Evolutionary conservation across 257 asterid species (phyloP).

Genomic region (Scutellaria baicalensis): DNA sequence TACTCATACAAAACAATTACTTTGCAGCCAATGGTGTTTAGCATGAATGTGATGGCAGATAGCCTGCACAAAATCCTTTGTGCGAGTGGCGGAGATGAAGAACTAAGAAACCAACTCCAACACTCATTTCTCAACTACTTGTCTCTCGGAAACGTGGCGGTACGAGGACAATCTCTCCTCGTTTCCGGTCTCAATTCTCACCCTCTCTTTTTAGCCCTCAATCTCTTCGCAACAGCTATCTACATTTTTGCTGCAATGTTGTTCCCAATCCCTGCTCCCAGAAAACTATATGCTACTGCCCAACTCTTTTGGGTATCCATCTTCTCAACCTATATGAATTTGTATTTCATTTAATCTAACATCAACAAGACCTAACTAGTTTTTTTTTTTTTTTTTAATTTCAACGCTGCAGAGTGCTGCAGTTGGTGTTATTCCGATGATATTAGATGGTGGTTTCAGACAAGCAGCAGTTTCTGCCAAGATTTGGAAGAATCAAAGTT

Average conservation of each 20-base stretch:
- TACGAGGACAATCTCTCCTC: neutral
- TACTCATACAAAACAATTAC: too few relatives aligned
- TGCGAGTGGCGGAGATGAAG: conserved; percentile 18
- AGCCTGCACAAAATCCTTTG: conserved; percentile 27
- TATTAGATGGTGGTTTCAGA: neutral
- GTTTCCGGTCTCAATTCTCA: conserved; percentile 27
- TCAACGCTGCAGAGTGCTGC: neutral
- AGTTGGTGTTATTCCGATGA: neutral
- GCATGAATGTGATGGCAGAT: conserved; percentile 35
- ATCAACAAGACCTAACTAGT: neutral
- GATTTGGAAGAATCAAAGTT: neutral
- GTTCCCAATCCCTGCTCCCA: conserved; percentile 39
- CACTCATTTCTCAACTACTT: conserved; percentile 33
- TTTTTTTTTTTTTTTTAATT: too few relatives aligned
- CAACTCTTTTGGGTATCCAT: conserved; percentile 20
- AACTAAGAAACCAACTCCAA: conserved; percentile 24
- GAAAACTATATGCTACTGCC: conserved; percentile 18
- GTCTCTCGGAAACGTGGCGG: conserved; percentile 14
- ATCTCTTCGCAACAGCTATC: conserved; percentile 31
- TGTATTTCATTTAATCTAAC: too few relatives aligned
- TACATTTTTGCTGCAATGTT: conserved; percentile 26
- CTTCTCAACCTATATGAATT: neutral
- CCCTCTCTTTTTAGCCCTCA: conserved; percentile 20
- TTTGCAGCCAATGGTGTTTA: conserved; percentile 47
- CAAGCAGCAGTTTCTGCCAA: neutral